Base-by-base conservation (phyloP, 805 yeast genomes). In the Starmerella asiatica region DNA sequence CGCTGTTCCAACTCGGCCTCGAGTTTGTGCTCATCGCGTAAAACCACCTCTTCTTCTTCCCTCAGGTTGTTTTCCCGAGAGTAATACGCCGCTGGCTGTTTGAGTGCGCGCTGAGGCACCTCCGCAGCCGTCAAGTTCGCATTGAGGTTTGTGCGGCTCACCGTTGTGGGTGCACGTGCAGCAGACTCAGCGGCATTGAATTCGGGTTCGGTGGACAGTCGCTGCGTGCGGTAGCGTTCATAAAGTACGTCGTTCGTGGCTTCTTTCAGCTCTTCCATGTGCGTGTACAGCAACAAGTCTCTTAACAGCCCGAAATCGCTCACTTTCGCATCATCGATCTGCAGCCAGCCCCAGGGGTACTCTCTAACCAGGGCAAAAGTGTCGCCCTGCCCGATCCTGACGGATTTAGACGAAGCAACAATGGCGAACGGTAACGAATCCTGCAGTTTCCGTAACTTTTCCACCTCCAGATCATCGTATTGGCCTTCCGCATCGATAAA, bases 1-100 rank as follows among this genome's bases (percentile, higher is more conserved):
- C 85, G 82, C 57, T 70, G 68, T 56, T 79, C 66, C 57, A 85
- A 68, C 59, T 84, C 94, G 56, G 78, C 81, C 62, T 85, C 94
- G 20, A 85, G 93, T 52, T 91, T 69, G 60, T 78, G 84, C 62
- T 85, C 95, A 57, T 81, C 82, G 32, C 82, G 80, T 54, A 70
- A 76, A 55, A 85, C 69, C 62, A 93, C 73, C 61, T 82, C 94
- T 62, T 85, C 95, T 61, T 85, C 95, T 38, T 78, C 65, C 53
- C 81, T 76, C 53, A 84, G 80, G 62, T 83, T 93, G 61, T 83
- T 94, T 59, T 85, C 96, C 60, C 88, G 81, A 29, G 75, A 73
- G 37, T 70, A 50, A 45, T 70, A 71, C 5, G 72, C 67, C 41
- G 61, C 68, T 34, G 60, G 57, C n/a, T 28, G 31, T 36, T 24